Conservation (phyloP, 768 basidiomycete genomes). For the Pleurotus tuber-regium region DNA sequence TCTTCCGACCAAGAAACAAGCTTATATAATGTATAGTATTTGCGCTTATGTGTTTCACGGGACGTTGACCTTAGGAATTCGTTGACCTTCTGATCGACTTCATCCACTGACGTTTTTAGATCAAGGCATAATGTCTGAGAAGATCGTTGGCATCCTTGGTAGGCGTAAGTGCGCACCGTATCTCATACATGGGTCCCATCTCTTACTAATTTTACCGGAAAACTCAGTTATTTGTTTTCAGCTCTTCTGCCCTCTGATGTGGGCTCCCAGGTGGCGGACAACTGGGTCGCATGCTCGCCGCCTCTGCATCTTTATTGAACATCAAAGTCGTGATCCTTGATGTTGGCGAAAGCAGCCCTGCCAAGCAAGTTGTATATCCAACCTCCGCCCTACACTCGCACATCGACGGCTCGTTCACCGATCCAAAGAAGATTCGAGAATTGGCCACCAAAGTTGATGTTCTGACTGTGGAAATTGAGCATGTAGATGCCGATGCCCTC, state of each 20-base stretch:
- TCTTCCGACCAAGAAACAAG: too few relatives aligned
- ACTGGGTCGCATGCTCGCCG: constrained; percentile 94
- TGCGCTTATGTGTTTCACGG: too few relatives aligned
- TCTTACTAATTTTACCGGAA: not conserved
- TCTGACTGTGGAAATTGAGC: constrained; percentile 95
- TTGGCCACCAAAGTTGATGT: constrained; percentile 82
- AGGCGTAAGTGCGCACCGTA: constrained; percentile 31
- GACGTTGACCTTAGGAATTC: too few relatives aligned
- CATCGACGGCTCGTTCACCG: constrained; percentile 86
- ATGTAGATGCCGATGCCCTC: constrained; percentile 79
- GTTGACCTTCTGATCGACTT: too few relatives aligned
- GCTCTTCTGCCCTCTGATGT: constrained; percentile 12
- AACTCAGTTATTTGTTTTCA: constrained; percentile 3
- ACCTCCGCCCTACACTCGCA: constrained; percentile 51
- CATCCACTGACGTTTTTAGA: too few relatives aligned
- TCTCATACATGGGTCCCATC: not conserved
- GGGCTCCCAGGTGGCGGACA: constrained; percentile 82
- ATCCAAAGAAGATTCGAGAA: constrained; percentile 72
- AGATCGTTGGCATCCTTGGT: constrained; percentile 53
- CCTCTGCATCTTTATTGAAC: constrained; percentile 84
- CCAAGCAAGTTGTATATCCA: constrained; percentile 81
- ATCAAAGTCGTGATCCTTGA: constrained; percentile 85
- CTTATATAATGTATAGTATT: too few relatives aligned
- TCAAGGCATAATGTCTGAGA: constrained; percentile 43
- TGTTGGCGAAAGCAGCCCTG: constrained; percentile 74